phyloP scores from a whole-genome alignment of 768 basidiomycete species.

The Phylloporus sp. region DNA sequence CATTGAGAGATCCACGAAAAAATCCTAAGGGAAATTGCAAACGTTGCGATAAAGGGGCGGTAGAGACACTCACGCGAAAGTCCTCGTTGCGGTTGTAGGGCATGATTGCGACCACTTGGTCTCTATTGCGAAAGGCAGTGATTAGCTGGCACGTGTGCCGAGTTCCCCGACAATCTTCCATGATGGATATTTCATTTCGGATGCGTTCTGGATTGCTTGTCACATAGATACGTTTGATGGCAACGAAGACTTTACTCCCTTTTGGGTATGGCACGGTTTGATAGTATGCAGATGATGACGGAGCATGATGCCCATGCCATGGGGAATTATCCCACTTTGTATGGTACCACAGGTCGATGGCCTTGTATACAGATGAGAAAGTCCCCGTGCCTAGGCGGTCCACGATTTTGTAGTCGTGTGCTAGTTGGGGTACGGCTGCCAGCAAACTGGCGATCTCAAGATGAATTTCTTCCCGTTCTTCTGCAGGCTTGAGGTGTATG shows the following conservation, averaged over 20 bases:
- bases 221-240: constrained; percentile 94
- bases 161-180: constrained; percentile 80
- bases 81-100: constrained; percentile 91
- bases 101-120: constrained; percentile 93
- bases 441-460: constrained; percentile 74
- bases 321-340: constrained; percentile 69
- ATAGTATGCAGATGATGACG: constrained; percentile 59
- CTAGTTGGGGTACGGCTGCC: constrained; percentile 59
- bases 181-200: constrained; percentile 85
- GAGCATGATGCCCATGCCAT: constrained; percentile 66
- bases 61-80: constrained; percentile 68
- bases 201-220: constrained; percentile 93
- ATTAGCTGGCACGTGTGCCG: constrained; percentile 90
- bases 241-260: constrained; percentile 69
- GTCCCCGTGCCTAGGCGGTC: constrained; percentile 96
- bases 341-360: constrained; percentile 73
- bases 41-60: not conserved
- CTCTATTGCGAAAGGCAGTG: constrained; percentile 84
- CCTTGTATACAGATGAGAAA: constrained; percentile 99
- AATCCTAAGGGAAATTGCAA: constrained; percentile 48
- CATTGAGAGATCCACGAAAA: constrained; percentile 69
- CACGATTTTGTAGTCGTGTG: constrained; percentile 66
- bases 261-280: constrained; percentile 44
- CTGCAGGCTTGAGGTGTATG: constrained; percentile 48
- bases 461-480: constrained; percentile 71